These are phyloP conservation scores for Adansonia madagascariensis DNA, from an alignment of 441 rosid genomes.

Conservation along the genomic window DNA sequence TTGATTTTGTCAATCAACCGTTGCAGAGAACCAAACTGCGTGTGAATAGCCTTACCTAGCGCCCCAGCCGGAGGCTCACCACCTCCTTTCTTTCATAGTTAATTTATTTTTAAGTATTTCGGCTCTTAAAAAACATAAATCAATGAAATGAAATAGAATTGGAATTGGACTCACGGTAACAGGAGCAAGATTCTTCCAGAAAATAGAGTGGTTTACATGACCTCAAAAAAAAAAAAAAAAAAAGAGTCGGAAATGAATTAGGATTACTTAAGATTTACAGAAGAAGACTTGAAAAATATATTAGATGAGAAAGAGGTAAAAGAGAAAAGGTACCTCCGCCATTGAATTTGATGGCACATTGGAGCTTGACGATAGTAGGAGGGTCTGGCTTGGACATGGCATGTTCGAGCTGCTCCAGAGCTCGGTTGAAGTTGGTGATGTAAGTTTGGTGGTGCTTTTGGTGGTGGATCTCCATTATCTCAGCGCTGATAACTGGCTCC, in stretches of 20 bases:
- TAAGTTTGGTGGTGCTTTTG: constrained; percentile 92
- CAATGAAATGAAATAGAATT: neutral
- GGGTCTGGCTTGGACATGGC: constrained; percentile 68
- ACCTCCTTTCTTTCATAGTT: constrained; percentile 71
- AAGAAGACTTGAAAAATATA: neutral
- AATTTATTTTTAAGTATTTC: neutral
- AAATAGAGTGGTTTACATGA: constrained; percentile 85
- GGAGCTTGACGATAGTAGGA: constrained; percentile 62
- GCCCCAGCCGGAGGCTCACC: constrained; percentile 81
- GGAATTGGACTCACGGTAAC: constrained; percentile 46
- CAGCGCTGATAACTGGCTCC: constrained; percentile 82
- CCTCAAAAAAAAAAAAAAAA: constrained; percentile 43
- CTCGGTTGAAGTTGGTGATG: constrained; percentile 79
- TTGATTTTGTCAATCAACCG: constrained; percentile 70
- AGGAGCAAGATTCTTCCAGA: constrained; percentile 87
- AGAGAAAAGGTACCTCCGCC: constrained; percentile 68
- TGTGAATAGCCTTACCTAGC: constrained; percentile 71
- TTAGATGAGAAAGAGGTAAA: neutral
- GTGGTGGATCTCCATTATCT: constrained; percentile 93
- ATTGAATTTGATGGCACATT: constrained; percentile 90
- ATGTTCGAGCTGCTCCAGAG: constrained; percentile 75
- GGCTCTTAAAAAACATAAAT: neutral
- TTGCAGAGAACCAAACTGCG: constrained; percentile 78
- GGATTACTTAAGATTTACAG: neutral
- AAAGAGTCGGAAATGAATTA: neutral